Conservation (phyloP, 164 flowering plant genomes). For the Aristolochia californica region DNA sequence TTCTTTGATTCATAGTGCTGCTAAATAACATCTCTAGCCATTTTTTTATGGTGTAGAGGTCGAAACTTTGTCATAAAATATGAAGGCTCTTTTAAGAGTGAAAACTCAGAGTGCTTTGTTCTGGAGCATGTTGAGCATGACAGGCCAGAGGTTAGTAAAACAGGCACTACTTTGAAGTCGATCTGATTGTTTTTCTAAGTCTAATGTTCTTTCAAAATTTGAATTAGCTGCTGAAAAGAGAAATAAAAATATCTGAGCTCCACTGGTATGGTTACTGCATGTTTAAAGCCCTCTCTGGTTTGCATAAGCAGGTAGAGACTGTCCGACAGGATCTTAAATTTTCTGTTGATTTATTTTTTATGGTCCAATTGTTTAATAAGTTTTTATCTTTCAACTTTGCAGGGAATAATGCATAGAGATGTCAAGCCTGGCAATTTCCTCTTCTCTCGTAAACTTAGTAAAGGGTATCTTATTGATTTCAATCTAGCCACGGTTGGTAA, state of each 20-base stretch:
- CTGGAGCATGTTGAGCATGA: slow-evolving; percentile 88
- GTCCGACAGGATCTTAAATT: slow-evolving; percentile 1
- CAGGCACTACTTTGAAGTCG: no score
- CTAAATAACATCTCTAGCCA: not conserved
- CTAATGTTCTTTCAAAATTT: not conserved
- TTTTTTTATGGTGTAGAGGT: slow-evolving; percentile 40
- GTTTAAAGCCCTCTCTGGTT: slow-evolving; percentile 78
- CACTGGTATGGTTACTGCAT: slow-evolving; percentile 92
- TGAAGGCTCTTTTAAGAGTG: slow-evolving; percentile 63
- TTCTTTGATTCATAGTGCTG: no score
- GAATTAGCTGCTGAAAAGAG: slow-evolving; percentile 62
- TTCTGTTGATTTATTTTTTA: not conserved
- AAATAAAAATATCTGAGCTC: slow-evolving; percentile 60
- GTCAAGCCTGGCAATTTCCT: slow-evolving; percentile 97
- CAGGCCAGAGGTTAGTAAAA: slow-evolving; percentile 72
- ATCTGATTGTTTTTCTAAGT: not conserved
- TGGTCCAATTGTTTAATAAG: not conserved
- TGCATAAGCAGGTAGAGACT: slow-evolving; percentile 85
- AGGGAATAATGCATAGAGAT: slow-evolving; percentile 94
- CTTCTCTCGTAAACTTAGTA: slow-evolving; percentile 52
- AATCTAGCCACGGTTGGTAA: slow-evolving; percentile 67
- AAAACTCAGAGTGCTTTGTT: slow-evolving; percentile 58
- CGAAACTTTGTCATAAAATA: slow-evolving; percentile 66
- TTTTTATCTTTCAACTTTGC: slow-evolving; percentile 10
- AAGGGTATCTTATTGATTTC: slow-evolving; percentile 94